Conservation (phyloP, 768 basidiomycete species). For the Mycena venus region DNA sequence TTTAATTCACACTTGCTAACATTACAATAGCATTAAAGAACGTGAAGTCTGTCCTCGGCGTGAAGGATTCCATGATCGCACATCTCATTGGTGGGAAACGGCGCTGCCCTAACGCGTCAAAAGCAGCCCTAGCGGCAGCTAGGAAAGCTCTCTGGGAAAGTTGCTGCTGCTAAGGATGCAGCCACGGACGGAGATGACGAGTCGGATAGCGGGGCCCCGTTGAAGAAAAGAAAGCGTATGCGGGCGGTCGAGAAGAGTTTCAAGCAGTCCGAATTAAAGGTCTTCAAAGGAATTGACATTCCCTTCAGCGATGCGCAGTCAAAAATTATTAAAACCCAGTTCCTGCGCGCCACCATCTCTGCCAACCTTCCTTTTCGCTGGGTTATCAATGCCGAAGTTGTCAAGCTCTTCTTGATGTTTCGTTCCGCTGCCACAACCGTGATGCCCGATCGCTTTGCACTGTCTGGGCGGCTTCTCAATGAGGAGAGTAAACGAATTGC, state of each 20-base stretch:
- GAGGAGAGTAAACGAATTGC: not conserved
- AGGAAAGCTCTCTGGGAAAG: not conserved
- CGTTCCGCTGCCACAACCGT: not conserved
- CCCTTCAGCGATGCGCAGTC: conserved; percentile 13
- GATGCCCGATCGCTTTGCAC: not conserved
- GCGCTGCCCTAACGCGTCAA: not conserved
- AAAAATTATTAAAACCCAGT: conserved; percentile 2
- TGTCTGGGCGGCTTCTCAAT: not conserved
- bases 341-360: conserved; percentile 25
- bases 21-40: not conserved
- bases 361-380: conserved; percentile 26
- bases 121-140: not conserved
- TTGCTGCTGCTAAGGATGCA: not conserved
- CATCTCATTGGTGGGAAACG: not conserved
- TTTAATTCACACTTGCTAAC: not conserved
- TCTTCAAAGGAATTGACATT: conserved; percentile 21
- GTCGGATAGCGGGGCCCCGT: not conserved
- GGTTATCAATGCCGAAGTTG: conserved; percentile 19
- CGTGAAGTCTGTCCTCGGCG: conserved; percentile 10
- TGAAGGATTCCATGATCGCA: conserved; percentile 7
- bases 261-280: conserved; percentile 13
- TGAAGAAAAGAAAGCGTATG: not conserved
- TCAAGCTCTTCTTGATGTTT: conserved; percentile 25
- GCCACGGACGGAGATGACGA: not conserved
- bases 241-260: not conserved